Conservation (phyloP, 495 filamentous ascomycete genomes). For the Penicillium cinerascens region DNA sequence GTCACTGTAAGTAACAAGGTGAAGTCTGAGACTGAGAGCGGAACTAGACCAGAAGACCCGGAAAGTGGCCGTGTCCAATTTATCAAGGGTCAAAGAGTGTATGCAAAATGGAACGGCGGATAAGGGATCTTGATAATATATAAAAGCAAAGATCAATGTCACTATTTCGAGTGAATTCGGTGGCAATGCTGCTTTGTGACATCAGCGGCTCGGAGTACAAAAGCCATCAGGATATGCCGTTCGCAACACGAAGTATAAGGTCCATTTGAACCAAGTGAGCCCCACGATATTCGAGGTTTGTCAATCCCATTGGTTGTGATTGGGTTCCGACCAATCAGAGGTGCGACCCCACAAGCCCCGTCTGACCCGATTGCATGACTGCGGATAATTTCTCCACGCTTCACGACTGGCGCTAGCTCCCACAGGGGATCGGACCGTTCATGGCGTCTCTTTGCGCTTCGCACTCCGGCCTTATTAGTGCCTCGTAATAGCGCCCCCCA, state of each 20-base stretch:
- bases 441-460: not conserved
- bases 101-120: not conserved
- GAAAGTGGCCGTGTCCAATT: not conserved
- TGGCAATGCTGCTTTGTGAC: not conserved
- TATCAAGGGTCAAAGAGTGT: not conserved
- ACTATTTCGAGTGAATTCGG: not conserved
- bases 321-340: not conserved
- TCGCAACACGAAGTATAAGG: not conserved
- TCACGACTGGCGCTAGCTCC: not conserved
- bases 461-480: too few relatives aligned
- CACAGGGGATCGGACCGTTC: not conserved
- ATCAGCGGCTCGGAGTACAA: slow-evolving; percentile 2
- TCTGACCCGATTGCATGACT: not conserved
- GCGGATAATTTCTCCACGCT: not conserved
- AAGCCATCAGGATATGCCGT: not conserved
- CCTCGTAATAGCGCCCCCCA: too few relatives aligned
- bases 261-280: too few relatives aligned
- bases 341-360: too few relatives aligned
- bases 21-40: not conserved
- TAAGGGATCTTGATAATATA: not conserved
- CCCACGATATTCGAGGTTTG: not conserved
- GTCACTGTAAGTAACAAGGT: not conserved
- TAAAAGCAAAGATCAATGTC: not conserved
- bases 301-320: not conserved
- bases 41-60: not conserved